phyloP scores from a whole-genome alignment of 495 filamentous ascomycete genomes.

The Trichoderma virens region DNA sequence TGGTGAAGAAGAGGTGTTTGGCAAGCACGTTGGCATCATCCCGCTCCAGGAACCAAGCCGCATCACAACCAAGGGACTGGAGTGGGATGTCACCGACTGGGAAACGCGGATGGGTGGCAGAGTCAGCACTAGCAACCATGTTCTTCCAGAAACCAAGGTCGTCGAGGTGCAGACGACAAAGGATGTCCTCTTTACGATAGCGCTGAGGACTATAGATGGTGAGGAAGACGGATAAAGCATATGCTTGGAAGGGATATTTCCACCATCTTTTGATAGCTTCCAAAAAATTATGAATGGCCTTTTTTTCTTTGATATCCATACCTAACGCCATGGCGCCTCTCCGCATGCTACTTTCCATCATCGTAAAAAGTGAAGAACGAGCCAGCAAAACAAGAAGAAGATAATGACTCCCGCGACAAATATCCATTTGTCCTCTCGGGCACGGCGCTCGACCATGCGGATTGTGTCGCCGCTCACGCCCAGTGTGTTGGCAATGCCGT shows the following conservation, averaged over 20 bases:
- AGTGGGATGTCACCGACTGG: slow-evolving; percentile 86
- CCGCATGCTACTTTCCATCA: slow-evolving; percentile 27
- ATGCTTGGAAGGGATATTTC: background rate
- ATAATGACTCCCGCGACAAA: slow-evolving; percentile 81
- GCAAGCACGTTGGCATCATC: slow-evolving; percentile 73
- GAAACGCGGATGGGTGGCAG: slow-evolving; percentile 72
- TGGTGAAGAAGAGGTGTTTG: slow-evolving; percentile 39
- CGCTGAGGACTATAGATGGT: slow-evolving; percentile 37
- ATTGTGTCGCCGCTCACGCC: slow-evolving; percentile 95
- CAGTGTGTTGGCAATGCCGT: slow-evolving; percentile 88
- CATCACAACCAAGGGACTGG: slow-evolving; percentile 70
- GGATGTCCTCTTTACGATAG: slow-evolving; percentile 79
- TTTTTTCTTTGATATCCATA: background rate
- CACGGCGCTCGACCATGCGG: slow-evolving; percentile 85
- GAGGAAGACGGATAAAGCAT: slow-evolving; percentile 3
- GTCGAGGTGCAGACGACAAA: slow-evolving; percentile 56
- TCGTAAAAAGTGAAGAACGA: slow-evolving; percentile 74
- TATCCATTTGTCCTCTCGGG: slow-evolving; percentile 95
- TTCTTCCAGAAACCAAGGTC: slow-evolving; percentile 41
- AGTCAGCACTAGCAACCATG: slow-evolving; percentile 90
- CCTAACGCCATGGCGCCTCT: background rate
- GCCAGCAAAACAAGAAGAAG: slow-evolving; percentile 91
- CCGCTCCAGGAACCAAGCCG: slow-evolving; percentile 64
- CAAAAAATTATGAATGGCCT: background rate
- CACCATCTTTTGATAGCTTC: background rate